A percentile compares a stretch with the other conserved stretches of the same genome.
Evolutionary conservation across 768 basidiomycete genomes (phyloP).

Genomic region (Nevesoporus exiguus): DNA sequence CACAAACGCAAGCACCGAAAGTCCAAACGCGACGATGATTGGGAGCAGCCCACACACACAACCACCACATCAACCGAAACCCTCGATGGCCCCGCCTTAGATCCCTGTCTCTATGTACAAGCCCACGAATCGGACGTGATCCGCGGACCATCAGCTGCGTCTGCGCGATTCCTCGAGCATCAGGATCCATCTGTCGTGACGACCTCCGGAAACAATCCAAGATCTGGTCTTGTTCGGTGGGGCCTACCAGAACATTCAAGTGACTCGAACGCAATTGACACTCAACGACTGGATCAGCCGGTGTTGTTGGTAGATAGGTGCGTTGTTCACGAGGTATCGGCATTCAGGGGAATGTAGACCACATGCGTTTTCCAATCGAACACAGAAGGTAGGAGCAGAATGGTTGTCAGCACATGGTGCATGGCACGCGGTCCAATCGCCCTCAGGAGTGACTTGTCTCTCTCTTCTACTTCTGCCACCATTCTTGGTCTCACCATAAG

Average conservation of each 20-base stretch:
- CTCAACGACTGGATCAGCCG: background rate
- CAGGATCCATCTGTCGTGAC: slow-evolving; percentile 5
- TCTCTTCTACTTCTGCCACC: slow-evolving; percentile 15
- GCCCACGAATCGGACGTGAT: slow-evolving; percentile 78
- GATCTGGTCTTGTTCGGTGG: slow-evolving; percentile 38
- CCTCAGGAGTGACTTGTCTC: slow-evolving; percentile 10
- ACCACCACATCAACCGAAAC: background rate
- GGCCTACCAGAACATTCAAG: slow-evolving; percentile 14
- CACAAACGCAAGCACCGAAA: slow-evolving; percentile 28
- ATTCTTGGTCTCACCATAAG: slow-evolving; percentile 18
- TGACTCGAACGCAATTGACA: slow-evolving; percentile 1
- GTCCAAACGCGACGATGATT: slow-evolving; percentile 6
- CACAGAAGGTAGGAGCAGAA: slow-evolving; percentile 8
- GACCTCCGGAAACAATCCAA: slow-evolving; percentile 10
- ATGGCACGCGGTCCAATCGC: slow-evolving; percentile 1
- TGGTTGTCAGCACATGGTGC: slow-evolving; percentile 7
- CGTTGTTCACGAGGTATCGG: slow-evolving; percentile 34
- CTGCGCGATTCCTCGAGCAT: slow-evolving; percentile 36
- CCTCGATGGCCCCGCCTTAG: slow-evolving; percentile 4
- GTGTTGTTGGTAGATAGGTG: slow-evolving; percentile 83
- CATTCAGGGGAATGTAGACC: slow-evolving; percentile 4
- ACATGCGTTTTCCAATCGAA: slow-evolving; percentile 2
- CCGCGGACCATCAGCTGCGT: slow-evolving; percentile 44
- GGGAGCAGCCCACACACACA: slow-evolving; percentile 4
- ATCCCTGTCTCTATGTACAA: slow-evolving; percentile 48